Conservation (phyloP, 805 yeast species). For the Candida easanensis region DNA sequence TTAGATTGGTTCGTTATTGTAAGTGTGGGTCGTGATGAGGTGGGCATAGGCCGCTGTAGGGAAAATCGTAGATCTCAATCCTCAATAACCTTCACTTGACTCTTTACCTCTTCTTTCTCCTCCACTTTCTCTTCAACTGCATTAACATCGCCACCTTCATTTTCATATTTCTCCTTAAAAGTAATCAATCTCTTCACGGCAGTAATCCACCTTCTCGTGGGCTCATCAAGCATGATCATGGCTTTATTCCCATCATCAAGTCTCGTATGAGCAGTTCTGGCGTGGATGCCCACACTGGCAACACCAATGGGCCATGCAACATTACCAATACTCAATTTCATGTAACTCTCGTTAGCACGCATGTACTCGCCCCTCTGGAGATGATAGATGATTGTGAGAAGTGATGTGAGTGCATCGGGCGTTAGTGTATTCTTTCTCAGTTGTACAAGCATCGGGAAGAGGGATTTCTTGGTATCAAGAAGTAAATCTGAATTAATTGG, state of each 20-base stretch:
- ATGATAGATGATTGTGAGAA: constrained; percentile 58
- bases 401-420: constrained; percentile 44
- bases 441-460: constrained; percentile 51
- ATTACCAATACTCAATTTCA: constrained; percentile 78
- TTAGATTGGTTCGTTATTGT: no score
- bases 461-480: constrained; percentile 44
- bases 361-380: constrained; percentile 52
- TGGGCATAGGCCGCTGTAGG: no score
- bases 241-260: constrained; percentile 53
- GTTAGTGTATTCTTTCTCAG: constrained; percentile 44
- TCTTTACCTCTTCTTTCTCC: neutral
- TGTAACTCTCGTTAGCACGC: constrained; percentile 63
- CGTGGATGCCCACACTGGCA: constrained; percentile 74
- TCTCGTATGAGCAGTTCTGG: constrained; percentile 59
- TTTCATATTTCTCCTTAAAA: constrained; percentile 27
- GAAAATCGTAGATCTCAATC: no score
- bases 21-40: no score
- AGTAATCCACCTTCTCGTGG: constrained; percentile 73
- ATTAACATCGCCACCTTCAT: neutral
- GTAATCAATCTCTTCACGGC: constrained; percentile 73
- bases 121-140: neutral
- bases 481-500: constrained; percentile 30
- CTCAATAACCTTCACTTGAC: neutral
- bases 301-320: constrained; percentile 95
- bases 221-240: constrained; percentile 77